Evolutionary conservation across 2,329 filamentous ascomycete genomes (phyloP).

Genomic region (Chaetomiaceae sp.): DNA sequence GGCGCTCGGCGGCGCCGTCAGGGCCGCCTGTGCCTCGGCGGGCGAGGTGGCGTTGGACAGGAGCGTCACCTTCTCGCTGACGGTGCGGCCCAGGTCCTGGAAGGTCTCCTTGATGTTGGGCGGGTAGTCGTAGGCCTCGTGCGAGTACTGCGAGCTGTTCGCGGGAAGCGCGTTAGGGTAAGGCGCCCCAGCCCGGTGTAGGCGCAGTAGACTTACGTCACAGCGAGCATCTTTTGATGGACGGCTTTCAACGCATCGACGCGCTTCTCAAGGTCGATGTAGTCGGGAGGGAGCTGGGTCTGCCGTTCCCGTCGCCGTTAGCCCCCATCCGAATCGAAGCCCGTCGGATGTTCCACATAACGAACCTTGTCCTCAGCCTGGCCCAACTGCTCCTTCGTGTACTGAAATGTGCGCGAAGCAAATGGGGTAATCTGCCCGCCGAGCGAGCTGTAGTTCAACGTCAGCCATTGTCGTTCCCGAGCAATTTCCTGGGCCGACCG

Average conservation of each 20-base stretch:
- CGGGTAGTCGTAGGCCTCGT: slow-evolving; percentile 87
- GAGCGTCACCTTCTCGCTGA: slow-evolving; percentile 88
- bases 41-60: slow-evolving; percentile 81
- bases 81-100: slow-evolving; percentile 89
- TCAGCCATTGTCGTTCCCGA: slow-evolving; percentile 16
- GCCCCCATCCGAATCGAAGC: slow-evolving; percentile 1
- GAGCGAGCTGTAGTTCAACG: slow-evolving; percentile 40
- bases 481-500: slow-evolving; percentile 11
- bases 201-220: slow-evolving; percentile 63
- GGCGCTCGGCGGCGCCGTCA: slow-evolving; percentile 80
- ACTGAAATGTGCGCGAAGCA: slow-evolving; percentile 89
- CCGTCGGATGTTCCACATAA: background rate
- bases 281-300: slow-evolving; percentile 95
- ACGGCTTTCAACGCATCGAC: slow-evolving; percentile 96
- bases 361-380: slow-evolving; percentile 86
- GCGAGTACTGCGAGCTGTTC: slow-evolving; percentile 84
- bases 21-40: slow-evolving; percentile 86
- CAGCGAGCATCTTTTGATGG: slow-evolving; percentile 93
- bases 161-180: slow-evolving; percentile 20
- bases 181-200: background rate
- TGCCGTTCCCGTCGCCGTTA: slow-evolving; percentile 32
- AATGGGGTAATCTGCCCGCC: slow-evolving; percentile 87
- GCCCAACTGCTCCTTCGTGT: slow-evolving; percentile 95
- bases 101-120: slow-evolving; percentile 98
- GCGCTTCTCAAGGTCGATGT: slow-evolving; percentile 96